Percentiles rank a stretch among this genome's conserved stretches.
Evolutionary conservation across 2,329 filamentous ascomycete species (phyloP).

Genomic region (Botryotinia globosa): DNA sequence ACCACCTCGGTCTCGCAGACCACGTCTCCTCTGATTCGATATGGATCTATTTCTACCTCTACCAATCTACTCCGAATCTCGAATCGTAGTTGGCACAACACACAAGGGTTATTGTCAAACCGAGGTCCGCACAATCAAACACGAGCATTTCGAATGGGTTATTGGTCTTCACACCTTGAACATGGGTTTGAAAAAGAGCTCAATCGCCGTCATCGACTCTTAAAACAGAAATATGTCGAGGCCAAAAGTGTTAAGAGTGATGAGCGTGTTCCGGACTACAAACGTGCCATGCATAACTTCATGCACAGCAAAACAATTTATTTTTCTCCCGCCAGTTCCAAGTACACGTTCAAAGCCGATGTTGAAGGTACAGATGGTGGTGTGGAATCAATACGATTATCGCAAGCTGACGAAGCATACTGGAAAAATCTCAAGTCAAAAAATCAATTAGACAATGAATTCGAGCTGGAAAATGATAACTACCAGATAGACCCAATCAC

Average conservation of each 20-base stretch:
- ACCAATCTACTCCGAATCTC: conserved; percentile 23
- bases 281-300: conserved; percentile 7
- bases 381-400: conserved; percentile 3
- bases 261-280: conserved; percentile 28
- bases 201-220: conserved; percentile 44
- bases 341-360: conserved; percentile 6
- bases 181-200: conserved; percentile 44
- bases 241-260: conserved; percentile 30
- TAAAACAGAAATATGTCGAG: conserved; percentile 49
- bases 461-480: conserved; percentile 28
- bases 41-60: conserved; percentile 21
- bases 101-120: conserved; percentile 37
- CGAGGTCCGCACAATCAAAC: conserved; percentile 22
- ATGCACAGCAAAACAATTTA: conserved; percentile 10
- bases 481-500: conserved; percentile 58
- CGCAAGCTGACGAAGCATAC: conserved; percentile 5
- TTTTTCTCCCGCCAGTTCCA: neutral
- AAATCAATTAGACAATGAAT: neutral
- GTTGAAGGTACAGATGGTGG: conserved; percentile 11
- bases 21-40: conserved; percentile 19
- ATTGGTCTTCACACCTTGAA: conserved; percentile 46
- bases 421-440: neutral
- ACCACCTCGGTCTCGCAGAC: conserved; percentile 26
- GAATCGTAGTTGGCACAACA: conserved; percentile 28
- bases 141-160: conserved; percentile 49